A percentile compares a stretch with the other conserved stretches of the same genome.
phyloP scores from a whole-genome alignment of 2,329 filamentous ascomycete species.

The Coleophoma eucalyptorum region DNA sequence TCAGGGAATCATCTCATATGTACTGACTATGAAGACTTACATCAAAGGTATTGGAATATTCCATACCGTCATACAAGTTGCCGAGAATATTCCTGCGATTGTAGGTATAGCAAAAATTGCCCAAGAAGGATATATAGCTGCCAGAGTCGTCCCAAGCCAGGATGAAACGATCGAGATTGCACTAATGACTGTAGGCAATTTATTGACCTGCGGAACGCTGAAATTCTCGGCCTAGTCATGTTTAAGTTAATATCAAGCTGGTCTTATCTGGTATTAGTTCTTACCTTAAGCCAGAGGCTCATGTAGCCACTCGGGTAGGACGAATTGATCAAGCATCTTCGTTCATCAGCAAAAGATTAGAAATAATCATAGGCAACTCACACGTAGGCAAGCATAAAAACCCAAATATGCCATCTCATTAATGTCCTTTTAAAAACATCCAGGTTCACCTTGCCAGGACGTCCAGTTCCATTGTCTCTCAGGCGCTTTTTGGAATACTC shows the following conservation, averaged over 20 bases:
- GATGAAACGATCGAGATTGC: slow-evolving; percentile 23
- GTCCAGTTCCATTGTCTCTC: neutral
- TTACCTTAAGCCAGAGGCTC: slow-evolving; percentile 1
- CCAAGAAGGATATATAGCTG: slow-evolving; percentile 31
- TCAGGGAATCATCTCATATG: neutral
- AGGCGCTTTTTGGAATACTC: neutral
- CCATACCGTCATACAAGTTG: slow-evolving; percentile 23
- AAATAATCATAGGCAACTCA: neutral
- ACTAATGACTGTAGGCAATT: slow-evolving; percentile 8
- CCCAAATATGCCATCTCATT: slow-evolving; percentile 1
- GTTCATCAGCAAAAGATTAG: neutral
- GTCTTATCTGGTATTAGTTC: neutral
- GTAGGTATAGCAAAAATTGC: slow-evolving; percentile 21
- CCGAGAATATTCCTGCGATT: slow-evolving; percentile 17
- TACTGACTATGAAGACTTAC: slow-evolving; percentile 4
- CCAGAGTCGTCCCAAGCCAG: slow-evolving; percentile 24
- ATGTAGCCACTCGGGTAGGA: neutral
- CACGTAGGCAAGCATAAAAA: slow-evolving; percentile 1
- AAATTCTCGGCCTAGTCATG: neutral
- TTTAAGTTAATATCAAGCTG: neutral
- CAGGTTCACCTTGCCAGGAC: neutral
- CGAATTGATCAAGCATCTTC: neutral
- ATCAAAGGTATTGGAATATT: slow-evolving; percentile 20
- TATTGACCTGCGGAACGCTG: slow-evolving; percentile 1
- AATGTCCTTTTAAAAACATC: slow-evolving; percentile 1